These are phyloP conservation scores for Hericium rajendrae DNA, from an alignment of 768 basidiomycete genomes.

Conservation along the genomic window DNA sequence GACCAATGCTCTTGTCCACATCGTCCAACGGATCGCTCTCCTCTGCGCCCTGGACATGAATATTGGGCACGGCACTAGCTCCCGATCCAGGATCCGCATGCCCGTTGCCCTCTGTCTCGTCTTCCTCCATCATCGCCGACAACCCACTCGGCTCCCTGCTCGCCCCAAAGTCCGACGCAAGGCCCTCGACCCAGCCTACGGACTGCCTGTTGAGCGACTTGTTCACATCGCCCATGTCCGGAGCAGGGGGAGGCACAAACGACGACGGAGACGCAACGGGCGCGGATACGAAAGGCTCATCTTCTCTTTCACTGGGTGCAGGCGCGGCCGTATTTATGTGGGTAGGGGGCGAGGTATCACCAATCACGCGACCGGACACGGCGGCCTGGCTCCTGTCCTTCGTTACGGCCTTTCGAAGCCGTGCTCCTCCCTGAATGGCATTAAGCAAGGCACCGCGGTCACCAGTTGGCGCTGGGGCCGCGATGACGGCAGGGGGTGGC, in stretches of 20 bases:
- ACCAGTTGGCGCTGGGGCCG: constrained; percentile 28
- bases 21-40: constrained; percentile 53
- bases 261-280: constrained; percentile 29
- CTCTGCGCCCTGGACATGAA: constrained; percentile 42
- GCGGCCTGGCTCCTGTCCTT: constrained; percentile 70
- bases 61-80: constrained; percentile 34
- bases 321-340: constrained; percentile 48
- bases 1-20: constrained; percentile 57
- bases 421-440: constrained; percentile 71
- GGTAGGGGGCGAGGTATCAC: constrained; percentile 56
- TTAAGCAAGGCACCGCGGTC: constrained; percentile 59
- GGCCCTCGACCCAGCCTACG: constrained; percentile 85
- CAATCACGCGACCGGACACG: constrained; percentile 70
- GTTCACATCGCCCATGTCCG: constrained; percentile 20
- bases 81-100: constrained; percentile 14
- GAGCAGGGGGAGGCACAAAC: constrained; percentile 13
- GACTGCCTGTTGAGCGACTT: constrained; percentile 39
- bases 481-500: constrained; percentile 16
- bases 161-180: constrained; percentile 61
- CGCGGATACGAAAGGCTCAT: neutral
- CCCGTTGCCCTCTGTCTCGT: constrained; percentile 26
- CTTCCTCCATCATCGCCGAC: constrained; percentile 52
- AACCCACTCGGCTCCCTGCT: constrained; percentile 28
- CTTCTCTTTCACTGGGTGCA: too few species aligned
- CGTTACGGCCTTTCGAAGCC: constrained; percentile 67